These are phyloP conservation scores for Pseudogymnoascus sp. DNA, from an alignment of 2,329 filamentous ascomycete genomes.

Conservation along the genomic window DNA sequence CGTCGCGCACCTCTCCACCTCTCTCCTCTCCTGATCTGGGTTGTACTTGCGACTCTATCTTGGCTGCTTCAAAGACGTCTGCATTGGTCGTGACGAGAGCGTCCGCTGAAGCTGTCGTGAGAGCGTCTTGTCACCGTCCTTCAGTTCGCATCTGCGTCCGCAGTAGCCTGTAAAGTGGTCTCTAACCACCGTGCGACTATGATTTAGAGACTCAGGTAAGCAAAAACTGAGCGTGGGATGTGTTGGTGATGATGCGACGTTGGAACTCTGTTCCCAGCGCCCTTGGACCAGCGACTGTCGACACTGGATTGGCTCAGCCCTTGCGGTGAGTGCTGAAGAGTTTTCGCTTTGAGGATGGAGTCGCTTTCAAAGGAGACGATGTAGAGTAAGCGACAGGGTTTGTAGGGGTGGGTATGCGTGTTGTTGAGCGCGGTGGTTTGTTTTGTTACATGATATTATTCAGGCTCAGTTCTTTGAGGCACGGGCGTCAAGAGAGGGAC, in stretches of 20 bases:
- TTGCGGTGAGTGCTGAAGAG: neutral
- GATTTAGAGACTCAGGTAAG: neutral
- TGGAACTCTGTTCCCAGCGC: neutral
- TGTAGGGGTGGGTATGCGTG: neutral
- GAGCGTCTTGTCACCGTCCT: neutral
- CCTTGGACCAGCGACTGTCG: neutral
- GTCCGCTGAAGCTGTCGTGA: constrained; percentile 5
- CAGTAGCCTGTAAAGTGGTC: neutral
- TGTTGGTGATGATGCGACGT: constrained; percentile 3
- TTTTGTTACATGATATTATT: constrained; percentile 9
- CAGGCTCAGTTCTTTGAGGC: constrained; percentile 9
- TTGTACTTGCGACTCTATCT: constrained; percentile 29
- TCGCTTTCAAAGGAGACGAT: neutral
- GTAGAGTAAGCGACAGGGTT: neutral
- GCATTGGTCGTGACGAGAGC: constrained; percentile 8
- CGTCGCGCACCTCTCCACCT: constrained; percentile 23
- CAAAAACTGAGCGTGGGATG: neutral
- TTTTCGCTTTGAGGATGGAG: neutral
- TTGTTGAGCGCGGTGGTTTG: constrained; percentile 1
- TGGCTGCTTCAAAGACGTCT: constrained; percentile 20
- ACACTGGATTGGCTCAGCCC: neutral
- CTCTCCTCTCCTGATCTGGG: constrained; percentile 22
- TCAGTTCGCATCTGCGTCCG: constrained; percentile 2
- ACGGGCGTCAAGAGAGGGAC: constrained; percentile 5
- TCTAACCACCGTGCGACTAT: constrained; percentile 6